Base-by-base conservation (phyloP, 139 green algal species). In the Chlorokybus atmophyticus region DNA sequence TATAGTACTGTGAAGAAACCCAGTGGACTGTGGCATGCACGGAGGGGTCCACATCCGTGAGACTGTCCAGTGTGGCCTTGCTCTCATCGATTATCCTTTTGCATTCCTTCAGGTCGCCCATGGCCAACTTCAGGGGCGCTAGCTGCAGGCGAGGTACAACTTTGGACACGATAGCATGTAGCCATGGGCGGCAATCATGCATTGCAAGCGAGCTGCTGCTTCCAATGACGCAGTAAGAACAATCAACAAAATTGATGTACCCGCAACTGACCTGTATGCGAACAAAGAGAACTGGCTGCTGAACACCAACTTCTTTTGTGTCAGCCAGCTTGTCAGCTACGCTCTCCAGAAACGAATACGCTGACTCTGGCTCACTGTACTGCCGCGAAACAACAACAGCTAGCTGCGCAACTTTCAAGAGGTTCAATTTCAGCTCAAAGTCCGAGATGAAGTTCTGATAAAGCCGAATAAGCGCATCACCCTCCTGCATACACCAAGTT, bases 361-460 rank as follows among this genome's bases (percentile, higher is more conserved):
- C 76, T 27, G 67, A 64, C 7, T 73, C 60, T 17, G 30, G 60
- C 30, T 80, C 65, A 3, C 30, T 23, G 29, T 80, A 66, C 59
- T 73, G 74, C 62, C 79, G 72, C 26, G 71, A 78, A 14, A 75
- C 71, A 38, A 75, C 32, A 29, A 73, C 65, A 6, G 59, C 48
- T 52, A 75, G 66, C 35, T 93, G 80, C 4, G 86, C 88, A 3
- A 95, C 68, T 74, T 88, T 93, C 21, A 97, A 78, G 31, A 83
- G 73, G 67, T 95, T 95, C 49, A 98, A 80, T 60, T 88, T 92
- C 29, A 79, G 64, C 8, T 75, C 91, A 65, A 97, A 96, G 42
- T 89, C 83, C 2, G 50, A 24, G 24, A 99, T 80, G 68, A 96
- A 97, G 48, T 80, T 70, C 4, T 89, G 51, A 62, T 93, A 96